A percentile compares a stretch with the other conserved stretches of the same genome.
These are phyloP conservation scores for Eustoma russellianum DNA, from an alignment of 257 asterid genomes.

Conservation along the genomic window DNA sequence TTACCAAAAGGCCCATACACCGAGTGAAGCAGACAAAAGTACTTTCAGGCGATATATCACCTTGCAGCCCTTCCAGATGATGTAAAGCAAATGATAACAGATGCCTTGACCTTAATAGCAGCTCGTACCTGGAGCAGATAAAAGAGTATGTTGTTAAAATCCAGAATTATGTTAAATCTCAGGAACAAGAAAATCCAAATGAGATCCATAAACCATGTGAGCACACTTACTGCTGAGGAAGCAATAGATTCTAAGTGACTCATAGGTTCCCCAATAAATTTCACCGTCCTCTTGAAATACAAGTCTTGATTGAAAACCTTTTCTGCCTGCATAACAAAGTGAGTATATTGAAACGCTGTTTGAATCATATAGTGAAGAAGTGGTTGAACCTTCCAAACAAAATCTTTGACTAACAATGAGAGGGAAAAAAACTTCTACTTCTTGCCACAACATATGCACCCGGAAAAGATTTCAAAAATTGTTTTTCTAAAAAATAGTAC, in stretches of 20 bases:
- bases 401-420: no score
- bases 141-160: conserved; percentile 3
- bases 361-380: no score
- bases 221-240: conserved; percentile 72
- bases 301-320: conserved; percentile 85
- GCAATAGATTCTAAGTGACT: conserved; percentile 88
- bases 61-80: conserved; percentile 97
- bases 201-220: background rate
- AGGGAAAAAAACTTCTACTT: no score
- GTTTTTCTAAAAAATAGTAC: no score
- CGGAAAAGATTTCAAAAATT: no score
- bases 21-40: background rate
- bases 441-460: no score
- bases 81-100: conserved; percentile 85
- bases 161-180: background rate
- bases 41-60: conserved; percentile 20
- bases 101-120: conserved; percentile 91
- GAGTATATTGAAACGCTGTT: no score
- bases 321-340: conserved; percentile 53
- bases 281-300: conserved; percentile 87
- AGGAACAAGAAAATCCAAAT: conserved; percentile 2
- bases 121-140: conserved; percentile 62
- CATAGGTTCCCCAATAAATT: conserved; percentile 92
- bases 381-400: no score
- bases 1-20: background rate